Evolutionary conservation across 768 basidiomycete genomes (phyloP), one percentile per base, ranked within the genome.

Genomic region (Termitomyces sp.): DNA sequence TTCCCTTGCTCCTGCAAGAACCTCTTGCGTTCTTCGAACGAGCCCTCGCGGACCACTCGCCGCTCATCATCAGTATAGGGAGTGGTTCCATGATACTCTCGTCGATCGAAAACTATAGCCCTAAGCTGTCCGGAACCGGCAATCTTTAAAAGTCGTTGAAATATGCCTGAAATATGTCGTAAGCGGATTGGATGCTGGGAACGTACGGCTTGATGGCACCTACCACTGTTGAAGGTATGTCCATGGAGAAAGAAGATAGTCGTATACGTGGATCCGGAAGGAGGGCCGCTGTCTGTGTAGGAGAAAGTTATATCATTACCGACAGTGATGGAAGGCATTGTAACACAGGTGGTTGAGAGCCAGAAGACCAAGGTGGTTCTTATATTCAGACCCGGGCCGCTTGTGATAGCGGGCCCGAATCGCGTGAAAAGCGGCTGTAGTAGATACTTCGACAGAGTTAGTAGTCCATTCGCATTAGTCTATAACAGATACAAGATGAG

Each of bases 61-160:
- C 62, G 41, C 25, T 72, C 73, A 2, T 64, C 63, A 11, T 59
- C 49, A 1, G 65, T 66, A 42, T 67, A 68, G 0, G 66, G 65
- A 2, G 69, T 69, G 20, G 70, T 66, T 2, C 67, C 68, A 0
- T 65, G 67, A 50, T 73, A 73, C 36, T 66, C 63, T 7, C 73
- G 66, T n/a, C 71, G 66, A 44, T 73, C 73, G n/a, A 72, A 46
- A 16, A 56, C 54, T 25, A 74, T 66, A 6, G 68, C 38, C 12
- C 73, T 67, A 18, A 68, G 48, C 11, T 53, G 56, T 33, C 55
- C 52, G 11, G 63, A 50, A 16, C 25, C 2, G 0, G 67, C 68
- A 6, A 59, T 29, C 2, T 58, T 52, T 18, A 54, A 45, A 32
- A 70, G 60, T 36, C 60, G 61, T 46, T 54, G 57, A 39, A 70